A percentile compares a stretch with the other conserved stretches of the same genome.
Conservation (phyloP, 306 rosid species). For the Senna tora region DNA sequence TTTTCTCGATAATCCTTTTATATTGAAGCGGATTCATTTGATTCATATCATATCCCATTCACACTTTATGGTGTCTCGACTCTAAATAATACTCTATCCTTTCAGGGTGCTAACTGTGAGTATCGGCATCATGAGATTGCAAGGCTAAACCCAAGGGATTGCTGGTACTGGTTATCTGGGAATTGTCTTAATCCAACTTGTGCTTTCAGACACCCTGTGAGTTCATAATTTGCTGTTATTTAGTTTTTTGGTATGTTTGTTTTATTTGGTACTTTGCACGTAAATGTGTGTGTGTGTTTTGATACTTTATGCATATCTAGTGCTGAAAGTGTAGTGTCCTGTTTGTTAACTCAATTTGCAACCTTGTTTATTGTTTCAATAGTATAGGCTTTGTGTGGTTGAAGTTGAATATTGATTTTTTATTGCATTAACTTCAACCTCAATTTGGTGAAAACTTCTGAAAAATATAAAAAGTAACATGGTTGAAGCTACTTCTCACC, state of each 20-base stretch:
- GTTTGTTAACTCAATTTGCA: not conserved
- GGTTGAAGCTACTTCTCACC: conserved; percentile 11
- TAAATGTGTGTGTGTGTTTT: not conserved
- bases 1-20: no score
- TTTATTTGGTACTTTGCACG: not conserved
- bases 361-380: not conserved
- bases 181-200: conserved; percentile 72
- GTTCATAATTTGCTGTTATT: conserved; percentile 25
- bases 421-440: not conserved
- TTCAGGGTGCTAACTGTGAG: conserved; percentile 88
- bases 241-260: not conserved
- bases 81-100: not conserved
- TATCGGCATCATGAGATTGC: conserved; percentile 84
- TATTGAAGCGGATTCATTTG: conserved; percentile 15
- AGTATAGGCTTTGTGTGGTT: not conserved
- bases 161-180: conserved; percentile 93
- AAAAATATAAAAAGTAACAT: not conserved
- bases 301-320: not conserved
- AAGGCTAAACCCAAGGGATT: conserved; percentile 87
- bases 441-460: conserved; percentile 8
- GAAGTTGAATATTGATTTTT: conserved; percentile 3
- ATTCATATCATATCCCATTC: not conserved
- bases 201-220: conserved; percentile 93
- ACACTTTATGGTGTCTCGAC: not conserved
- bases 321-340: conserved; percentile 17